These are phyloP conservation scores for Termitomyces sp. DNA, from an alignment of 768 basidiomycete genomes.

Conservation along the genomic window DNA sequence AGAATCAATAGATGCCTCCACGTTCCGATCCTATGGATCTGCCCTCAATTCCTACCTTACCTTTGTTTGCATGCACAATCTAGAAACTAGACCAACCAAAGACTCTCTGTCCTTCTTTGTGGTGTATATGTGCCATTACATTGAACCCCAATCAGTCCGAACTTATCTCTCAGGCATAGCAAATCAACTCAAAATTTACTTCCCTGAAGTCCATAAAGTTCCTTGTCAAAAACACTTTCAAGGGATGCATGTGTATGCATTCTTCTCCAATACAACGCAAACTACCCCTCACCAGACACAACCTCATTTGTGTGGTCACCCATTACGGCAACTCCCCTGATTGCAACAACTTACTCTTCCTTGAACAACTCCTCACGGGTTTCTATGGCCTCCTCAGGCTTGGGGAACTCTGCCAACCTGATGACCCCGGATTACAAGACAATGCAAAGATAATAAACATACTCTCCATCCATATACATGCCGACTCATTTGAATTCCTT, in stretches of 20 bases:
- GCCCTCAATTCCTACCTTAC: conserved; percentile 22
- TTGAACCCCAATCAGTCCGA: conserved; percentile 23
- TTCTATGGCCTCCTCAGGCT: background rate
- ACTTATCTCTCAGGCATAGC: conserved; percentile 30
- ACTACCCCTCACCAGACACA: background rate
- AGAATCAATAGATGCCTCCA: conserved; percentile 16
- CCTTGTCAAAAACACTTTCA: conserved; percentile 19
- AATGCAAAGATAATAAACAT: no score
- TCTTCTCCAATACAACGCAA: background rate
- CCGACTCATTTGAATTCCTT: no score
- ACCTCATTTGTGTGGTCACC: background rate
- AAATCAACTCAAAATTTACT: conserved; percentile 30
- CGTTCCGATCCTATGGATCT: conserved; percentile 22
- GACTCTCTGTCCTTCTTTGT: conserved; percentile 23
- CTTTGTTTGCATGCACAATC: conserved; percentile 24
- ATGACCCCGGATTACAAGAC: no score
- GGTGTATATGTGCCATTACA: background rate
- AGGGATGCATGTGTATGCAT: background rate
- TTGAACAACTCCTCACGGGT: background rate
- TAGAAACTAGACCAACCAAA: conserved; percentile 25
- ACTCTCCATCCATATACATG: no score
- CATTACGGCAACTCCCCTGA: background rate
- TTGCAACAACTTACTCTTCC: background rate
- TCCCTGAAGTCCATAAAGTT: conserved; percentile 23
- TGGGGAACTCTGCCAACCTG: background rate